phyloP scores from a whole-genome alignment of 2,329 filamentous ascomycete species.

The Anthostomella pinea region DNA sequence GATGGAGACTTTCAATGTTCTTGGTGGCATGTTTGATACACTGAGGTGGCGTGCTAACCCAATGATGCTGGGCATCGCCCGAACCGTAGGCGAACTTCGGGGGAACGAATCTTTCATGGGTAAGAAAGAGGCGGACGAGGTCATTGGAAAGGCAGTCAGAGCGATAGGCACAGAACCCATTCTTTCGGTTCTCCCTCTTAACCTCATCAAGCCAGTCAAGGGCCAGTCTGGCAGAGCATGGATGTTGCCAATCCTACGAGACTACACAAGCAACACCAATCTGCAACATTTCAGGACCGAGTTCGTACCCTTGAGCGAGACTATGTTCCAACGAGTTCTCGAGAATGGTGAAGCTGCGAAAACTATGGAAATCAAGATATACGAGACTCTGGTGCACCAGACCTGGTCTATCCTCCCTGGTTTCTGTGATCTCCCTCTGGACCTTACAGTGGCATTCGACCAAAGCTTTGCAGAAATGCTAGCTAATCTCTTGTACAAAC shows the following conservation, averaged over 20 bases:
- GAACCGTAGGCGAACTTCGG: slow-evolving; percentile 80
- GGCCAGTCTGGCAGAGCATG: slow-evolving; percentile 85
- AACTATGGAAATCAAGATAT: slow-evolving; percentile 96
- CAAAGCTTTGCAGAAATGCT: slow-evolving; percentile 86
- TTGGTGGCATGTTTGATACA: slow-evolving; percentile 82
- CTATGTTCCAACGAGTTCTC: slow-evolving; percentile 84
- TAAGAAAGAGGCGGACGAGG: slow-evolving; percentile 91
- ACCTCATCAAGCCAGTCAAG: slow-evolving; percentile 72
- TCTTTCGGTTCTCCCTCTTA: slow-evolving; percentile 78
- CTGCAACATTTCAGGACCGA: slow-evolving; percentile 81
- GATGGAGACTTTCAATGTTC: slow-evolving; percentile 89
- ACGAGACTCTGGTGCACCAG: slow-evolving; percentile 84
- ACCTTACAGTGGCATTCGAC: slow-evolving; percentile 74
- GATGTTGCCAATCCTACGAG: slow-evolving; percentile 88
- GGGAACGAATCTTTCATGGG: slow-evolving; percentile 84
- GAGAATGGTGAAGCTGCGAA: slow-evolving; percentile 81
- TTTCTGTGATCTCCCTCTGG: slow-evolving; percentile 89
- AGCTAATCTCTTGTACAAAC: slow-evolving; percentile 88
- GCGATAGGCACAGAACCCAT: slow-evolving; percentile 89
- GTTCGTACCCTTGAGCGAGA: slow-evolving; percentile 84
- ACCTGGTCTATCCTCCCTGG: slow-evolving; percentile 92
- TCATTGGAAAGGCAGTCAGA: slow-evolving; percentile 81
- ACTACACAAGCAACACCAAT: slow-evolving; percentile 85
- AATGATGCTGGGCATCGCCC: slow-evolving; percentile 71
- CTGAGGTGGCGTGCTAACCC: slow-evolving; percentile 82